Conservation (phyloP, 768 basidiomycete genomes). For the Pholiota microspora region DNA sequence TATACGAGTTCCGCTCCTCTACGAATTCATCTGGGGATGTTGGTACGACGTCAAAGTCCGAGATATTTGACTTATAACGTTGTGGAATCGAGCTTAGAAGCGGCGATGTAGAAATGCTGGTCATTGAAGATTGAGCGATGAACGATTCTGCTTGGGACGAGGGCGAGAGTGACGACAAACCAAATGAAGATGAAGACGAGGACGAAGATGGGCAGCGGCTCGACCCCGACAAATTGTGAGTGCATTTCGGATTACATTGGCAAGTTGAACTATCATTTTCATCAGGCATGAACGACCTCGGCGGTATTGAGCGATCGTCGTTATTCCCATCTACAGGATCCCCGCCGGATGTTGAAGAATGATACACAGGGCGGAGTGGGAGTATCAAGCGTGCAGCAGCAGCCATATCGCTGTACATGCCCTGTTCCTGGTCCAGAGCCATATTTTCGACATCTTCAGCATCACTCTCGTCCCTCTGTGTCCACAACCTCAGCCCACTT, state of each 20-base stretch:
- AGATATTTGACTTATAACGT: neutral
- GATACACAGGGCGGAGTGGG: neutral
- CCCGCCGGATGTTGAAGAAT: neutral
- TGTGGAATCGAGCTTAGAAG: neutral
- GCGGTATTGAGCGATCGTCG: neutral
- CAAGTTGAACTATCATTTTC: neutral
- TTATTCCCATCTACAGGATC: neutral
- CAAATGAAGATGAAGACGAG: neutral
- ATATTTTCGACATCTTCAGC: neutral
- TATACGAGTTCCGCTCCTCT: constrained; percentile 33
- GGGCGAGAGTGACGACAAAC: neutral
- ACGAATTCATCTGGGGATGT: constrained; percentile 15
- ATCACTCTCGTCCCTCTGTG: neutral
- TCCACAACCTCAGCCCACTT: neutral
- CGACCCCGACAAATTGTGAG: neutral
- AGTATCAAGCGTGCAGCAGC: neutral
- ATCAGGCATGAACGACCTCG: neutral
- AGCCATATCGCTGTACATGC: neutral
- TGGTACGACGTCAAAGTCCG: neutral
- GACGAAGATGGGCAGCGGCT: neutral
- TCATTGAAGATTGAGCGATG: neutral
- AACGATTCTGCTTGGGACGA: neutral
- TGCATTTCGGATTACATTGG: neutral
- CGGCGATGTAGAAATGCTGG: no score
- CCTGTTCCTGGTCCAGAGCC: neutral